Evolutionary conservation across 495 filamentous ascomycete genomes (phyloP).

Genomic region (Aspergillus diversus): DNA sequence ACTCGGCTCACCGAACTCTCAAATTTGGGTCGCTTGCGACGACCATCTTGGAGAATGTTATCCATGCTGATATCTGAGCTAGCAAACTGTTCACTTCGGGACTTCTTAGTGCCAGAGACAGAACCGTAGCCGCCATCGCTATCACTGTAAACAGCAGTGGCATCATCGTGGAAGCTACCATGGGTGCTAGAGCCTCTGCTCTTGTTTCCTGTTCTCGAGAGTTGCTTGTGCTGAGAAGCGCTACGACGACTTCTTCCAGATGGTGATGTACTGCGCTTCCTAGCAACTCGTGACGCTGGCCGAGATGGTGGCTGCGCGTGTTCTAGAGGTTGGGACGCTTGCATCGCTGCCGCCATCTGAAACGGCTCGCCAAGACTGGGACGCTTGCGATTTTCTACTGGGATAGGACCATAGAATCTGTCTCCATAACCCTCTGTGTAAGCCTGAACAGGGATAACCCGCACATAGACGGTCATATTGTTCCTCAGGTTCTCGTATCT

Average conservation of each 20-base stretch:
- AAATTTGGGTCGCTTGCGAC: slow-evolving; percentile 95
- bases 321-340: slow-evolving; percentile 52
- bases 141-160: slow-evolving; percentile 72
- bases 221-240: slow-evolving; percentile 73
- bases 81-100: slow-evolving; percentile 78
- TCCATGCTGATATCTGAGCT: slow-evolving; percentile 96
- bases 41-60: slow-evolving; percentile 95
- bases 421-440: slow-evolving; percentile 43
- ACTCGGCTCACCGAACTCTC: slow-evolving; percentile 83
- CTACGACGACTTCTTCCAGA: slow-evolving; percentile 77
- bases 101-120: slow-evolving; percentile 67
- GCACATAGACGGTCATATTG: slow-evolving; percentile 87
- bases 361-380: slow-evolving; percentile 59
- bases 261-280: slow-evolving; percentile 83
- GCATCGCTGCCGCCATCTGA: slow-evolving; percentile 56
- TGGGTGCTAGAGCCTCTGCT: slow-evolving; percentile 70
- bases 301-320: slow-evolving; percentile 63
- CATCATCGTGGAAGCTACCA: slow-evolving; percentile 66
- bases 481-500: slow-evolving; percentile 91
- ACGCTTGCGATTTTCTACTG: slow-evolving; percentile 49
- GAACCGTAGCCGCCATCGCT: slow-evolving; percentile 77
- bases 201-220: slow-evolving; percentile 66
- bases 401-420: slow-evolving; percentile 40
- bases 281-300: slow-evolving; percentile 67
- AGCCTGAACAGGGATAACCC: slow-evolving; percentile 69